Evolutionary conservation across 1,284 basidiomycete species (phyloP).

Genomic region (Coriolopsis trogii): DNA sequence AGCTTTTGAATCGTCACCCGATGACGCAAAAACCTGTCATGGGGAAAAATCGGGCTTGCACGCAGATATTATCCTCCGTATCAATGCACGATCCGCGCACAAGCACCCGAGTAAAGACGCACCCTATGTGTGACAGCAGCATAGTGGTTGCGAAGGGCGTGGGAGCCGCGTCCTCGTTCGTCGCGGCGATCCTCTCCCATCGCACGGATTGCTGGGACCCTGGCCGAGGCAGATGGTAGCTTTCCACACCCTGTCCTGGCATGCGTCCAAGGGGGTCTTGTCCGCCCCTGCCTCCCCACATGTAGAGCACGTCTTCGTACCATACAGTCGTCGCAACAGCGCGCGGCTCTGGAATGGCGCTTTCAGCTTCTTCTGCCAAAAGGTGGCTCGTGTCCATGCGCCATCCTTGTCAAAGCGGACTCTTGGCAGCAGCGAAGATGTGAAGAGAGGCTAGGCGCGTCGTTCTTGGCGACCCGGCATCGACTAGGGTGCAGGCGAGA

Average conservation of each 20-base stretch:
- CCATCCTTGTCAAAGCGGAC: slow-evolving; percentile 19
- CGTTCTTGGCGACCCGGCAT: slow-evolving; percentile 17
- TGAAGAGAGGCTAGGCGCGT: slow-evolving; percentile 31
- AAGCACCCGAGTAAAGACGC: no score
- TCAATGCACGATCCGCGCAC: no score
- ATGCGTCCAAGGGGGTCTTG: slow-evolving; percentile 37
- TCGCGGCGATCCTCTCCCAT: slow-evolving; percentile 31
- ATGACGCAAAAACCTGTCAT: no score
- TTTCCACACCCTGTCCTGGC: slow-evolving; percentile 37
- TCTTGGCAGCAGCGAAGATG: slow-evolving; percentile 24
- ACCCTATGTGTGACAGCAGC: slow-evolving; percentile 28
- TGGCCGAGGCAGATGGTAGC: slow-evolving; percentile 4
- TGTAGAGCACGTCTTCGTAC: slow-evolving; percentile 34
- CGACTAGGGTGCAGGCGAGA: slow-evolving; percentile 43
- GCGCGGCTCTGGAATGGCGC: slow-evolving; percentile 30
- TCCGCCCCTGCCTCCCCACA: slow-evolving; percentile 50
- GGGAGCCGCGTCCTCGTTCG: slow-evolving; percentile 29
- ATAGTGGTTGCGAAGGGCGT: slow-evolving; percentile 36
- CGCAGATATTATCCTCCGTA: no score
- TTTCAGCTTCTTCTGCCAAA: background rate
- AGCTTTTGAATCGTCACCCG: no score
- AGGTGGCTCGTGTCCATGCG: background rate
- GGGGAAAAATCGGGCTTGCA: no score
- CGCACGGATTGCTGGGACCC: slow-evolving; percentile 14
- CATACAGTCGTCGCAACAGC: slow-evolving; percentile 41